Conservation (phyloP, 768 basidiomycete genomes). For the Tylopilus cervinicoccineus region DNA sequence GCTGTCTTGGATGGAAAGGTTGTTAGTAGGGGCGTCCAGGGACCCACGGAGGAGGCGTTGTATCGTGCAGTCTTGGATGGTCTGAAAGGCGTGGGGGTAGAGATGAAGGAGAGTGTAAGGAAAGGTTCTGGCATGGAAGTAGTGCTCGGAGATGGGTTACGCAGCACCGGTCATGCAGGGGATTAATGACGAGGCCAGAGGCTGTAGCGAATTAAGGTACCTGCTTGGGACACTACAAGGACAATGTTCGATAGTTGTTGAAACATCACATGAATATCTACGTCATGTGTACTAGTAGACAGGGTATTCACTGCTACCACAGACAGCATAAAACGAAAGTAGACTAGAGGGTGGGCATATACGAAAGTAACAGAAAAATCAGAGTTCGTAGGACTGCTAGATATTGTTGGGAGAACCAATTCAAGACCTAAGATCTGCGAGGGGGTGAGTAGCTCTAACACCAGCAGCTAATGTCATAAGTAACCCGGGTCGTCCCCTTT, state of each 20-base stretch:
- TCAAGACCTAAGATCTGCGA: background rate
- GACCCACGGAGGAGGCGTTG: constrained; percentile 59
- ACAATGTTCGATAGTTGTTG: background rate
- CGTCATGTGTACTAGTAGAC: background rate
- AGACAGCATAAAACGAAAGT: constrained; percentile 2
- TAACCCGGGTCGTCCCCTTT: constrained; percentile 27
- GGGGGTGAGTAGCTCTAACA: background rate
- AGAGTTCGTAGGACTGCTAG: background rate
- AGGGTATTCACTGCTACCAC: constrained; percentile 14
- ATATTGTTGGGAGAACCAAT: background rate
- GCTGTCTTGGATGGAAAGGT: constrained; percentile 60
- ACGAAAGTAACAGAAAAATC: background rate
- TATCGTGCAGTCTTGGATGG: constrained; percentile 60
- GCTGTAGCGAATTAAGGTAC: too few relatives aligned
- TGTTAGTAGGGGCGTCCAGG: constrained; percentile 56
- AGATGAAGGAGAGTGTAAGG: constrained; percentile 35
- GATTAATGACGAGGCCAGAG: background rate
- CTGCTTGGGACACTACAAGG: too few relatives aligned
- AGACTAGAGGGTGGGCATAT: background rate
- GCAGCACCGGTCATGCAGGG: background rate
- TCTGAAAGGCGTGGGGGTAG: constrained; percentile 47
- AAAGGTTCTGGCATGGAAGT: constrained; percentile 49
- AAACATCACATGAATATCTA: background rate
- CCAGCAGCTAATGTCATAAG: constrained; percentile 17
- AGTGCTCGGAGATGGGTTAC: constrained; percentile 21